These are phyloP conservation scores for Colletotrichum ledebouriae DNA, from an alignment of 2,329 filamentous ascomycete genomes.

Conservation along the genomic window DNA sequence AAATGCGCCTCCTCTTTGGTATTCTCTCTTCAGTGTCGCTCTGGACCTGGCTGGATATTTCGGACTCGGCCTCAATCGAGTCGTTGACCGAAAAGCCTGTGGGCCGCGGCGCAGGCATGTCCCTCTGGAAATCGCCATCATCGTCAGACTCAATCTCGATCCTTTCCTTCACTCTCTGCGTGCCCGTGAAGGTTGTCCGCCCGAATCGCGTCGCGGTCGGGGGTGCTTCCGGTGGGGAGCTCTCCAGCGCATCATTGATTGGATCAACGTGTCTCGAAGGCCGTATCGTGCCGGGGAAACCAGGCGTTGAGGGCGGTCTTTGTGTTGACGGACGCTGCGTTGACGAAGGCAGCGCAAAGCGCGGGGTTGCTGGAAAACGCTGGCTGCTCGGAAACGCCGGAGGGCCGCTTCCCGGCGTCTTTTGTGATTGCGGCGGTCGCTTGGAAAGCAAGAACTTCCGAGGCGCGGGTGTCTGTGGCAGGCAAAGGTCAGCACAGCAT, in stretches of 20 bases:
- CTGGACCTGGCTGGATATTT: conserved; percentile 28
- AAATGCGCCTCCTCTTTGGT: conserved; percentile 41
- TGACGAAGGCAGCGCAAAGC: conserved; percentile 53
- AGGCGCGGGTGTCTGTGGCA: conserved; percentile 54
- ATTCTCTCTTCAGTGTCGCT: conserved; percentile 22
- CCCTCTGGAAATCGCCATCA: conserved; percentile 31
- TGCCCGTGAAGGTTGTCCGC: neutral
- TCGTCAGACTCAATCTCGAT: conserved; percentile 44
- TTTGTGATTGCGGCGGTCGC: conserved; percentile 49
- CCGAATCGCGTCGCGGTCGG: conserved; percentile 15
- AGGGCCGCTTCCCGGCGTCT: conserved; percentile 45
- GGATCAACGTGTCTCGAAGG: conserved; percentile 46
- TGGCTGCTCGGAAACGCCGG: conserved; percentile 41
- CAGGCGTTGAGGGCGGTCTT: conserved; percentile 34
- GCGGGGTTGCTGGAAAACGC: conserved; percentile 55
- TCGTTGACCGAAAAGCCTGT: conserved; percentile 19
- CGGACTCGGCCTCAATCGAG: conserved; percentile 44
- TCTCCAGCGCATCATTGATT: conserved; percentile 35
- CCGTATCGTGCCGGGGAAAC: conserved; percentile 32
- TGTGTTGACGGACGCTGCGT: conserved; percentile 45
- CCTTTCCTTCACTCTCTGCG: conserved; percentile 33
- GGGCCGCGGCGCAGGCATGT: conserved; percentile 43
- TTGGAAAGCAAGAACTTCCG: conserved; percentile 56
- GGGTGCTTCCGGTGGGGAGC: conserved; percentile 12
- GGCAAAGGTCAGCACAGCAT: neutral